These are phyloP conservation scores for Zygosaccharomyces lentus DNA, from an alignment of 805 yeast species.

Conservation along the genomic window DNA sequence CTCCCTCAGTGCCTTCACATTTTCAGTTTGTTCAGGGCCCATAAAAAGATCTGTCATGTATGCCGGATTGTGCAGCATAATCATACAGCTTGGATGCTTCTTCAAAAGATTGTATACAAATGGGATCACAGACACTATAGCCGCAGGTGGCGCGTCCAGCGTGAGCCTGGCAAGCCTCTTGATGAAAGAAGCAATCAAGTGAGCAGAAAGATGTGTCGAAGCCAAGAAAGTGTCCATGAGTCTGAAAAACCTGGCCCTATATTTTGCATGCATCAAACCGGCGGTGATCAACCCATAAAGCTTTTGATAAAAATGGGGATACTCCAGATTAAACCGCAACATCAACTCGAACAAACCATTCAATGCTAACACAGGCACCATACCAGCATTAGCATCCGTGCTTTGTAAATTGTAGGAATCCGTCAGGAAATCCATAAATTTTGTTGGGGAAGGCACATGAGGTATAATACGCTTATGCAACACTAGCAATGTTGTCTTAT, in stretches of 20 bases:
- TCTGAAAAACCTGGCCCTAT: constrained; percentile 84
- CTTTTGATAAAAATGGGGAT: constrained; percentile 83
- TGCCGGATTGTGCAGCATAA: constrained; percentile 59
- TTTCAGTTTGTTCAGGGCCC: constrained; percentile 27
- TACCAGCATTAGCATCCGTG: constrained; percentile 35
- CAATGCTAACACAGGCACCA: constrained; percentile 70
- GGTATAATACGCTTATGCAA: constrained; percentile 86
- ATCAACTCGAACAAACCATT: constrained; percentile 86
- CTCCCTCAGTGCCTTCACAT: constrained; percentile 16
- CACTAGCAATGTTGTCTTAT: constrained; percentile 62
- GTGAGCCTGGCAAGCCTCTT: constrained; percentile 74
- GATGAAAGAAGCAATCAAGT: constrained; percentile 83
- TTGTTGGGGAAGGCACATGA: constrained; percentile 69
- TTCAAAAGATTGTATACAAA: constrained; percentile 84
- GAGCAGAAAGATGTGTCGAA: constrained; percentile 81
- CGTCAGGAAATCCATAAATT: constrained; percentile 88
- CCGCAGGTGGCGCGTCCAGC: constrained; percentile 78
- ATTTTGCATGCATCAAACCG: constrained; percentile 66
- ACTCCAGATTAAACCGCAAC: constrained; percentile 77
- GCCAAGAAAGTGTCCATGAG: constrained; percentile 78
- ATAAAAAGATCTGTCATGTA: constrained; percentile 29
- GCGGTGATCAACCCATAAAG: constrained; percentile 77
- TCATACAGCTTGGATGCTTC: constrained; percentile 92
- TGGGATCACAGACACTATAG: constrained; percentile 83
- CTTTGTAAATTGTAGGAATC: constrained; percentile 60